These are phyloP conservation scores for Claviceps arundinis DNA, from an alignment of 2,329 filamentous ascomycete genomes.

Conservation along the genomic window DNA sequence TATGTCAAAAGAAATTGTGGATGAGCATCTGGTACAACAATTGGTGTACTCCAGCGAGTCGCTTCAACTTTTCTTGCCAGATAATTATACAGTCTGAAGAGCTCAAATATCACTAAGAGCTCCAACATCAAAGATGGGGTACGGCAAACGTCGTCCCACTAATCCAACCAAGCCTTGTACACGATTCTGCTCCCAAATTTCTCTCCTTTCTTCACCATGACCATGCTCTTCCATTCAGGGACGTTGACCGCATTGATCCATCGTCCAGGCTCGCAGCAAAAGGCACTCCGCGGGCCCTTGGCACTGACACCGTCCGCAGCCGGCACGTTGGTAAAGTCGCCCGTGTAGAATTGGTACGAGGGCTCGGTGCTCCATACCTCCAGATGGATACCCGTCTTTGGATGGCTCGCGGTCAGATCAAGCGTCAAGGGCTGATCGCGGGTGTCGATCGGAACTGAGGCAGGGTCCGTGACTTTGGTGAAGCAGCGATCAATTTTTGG, in stretches of 20 bases:
- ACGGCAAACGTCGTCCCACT: constrained; percentile 5
- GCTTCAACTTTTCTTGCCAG: too few relatives aligned
- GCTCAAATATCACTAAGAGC: neutral
- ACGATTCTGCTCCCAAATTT: constrained; percentile 70
- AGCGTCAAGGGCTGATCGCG: constrained; percentile 47
- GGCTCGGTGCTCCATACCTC: constrained; percentile 88
- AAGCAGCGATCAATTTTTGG: constrained; percentile 89
- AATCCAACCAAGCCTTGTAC: constrained; percentile 74
- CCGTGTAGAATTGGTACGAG: constrained; percentile 94
- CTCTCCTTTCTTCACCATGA: constrained; percentile 71
- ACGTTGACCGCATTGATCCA: constrained; percentile 84
- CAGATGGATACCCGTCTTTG: constrained; percentile 62
- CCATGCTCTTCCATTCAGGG: constrained; percentile 65
- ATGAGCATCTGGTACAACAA: neutral
- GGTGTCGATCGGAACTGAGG: constrained; percentile 51
- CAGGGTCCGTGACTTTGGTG: constrained; percentile 53
- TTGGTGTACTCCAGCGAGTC: neutral
- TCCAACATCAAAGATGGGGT: neutral
- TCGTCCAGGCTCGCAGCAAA: constrained; percentile 85
- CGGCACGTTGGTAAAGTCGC: constrained; percentile 69
- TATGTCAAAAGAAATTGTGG: neutral
- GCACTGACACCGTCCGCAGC: constrained; percentile 48
- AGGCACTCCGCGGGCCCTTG: constrained; percentile 56
- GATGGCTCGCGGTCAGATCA: constrained; percentile 61
- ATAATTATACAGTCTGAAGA: too few relatives aligned